A percentile compares a stretch with the other conserved stretches of the same genome.
These are phyloP conservation scores for Nannochloris sp. DNA, from an alignment of 139 green algal genomes.

Conservation along the genomic window DNA sequence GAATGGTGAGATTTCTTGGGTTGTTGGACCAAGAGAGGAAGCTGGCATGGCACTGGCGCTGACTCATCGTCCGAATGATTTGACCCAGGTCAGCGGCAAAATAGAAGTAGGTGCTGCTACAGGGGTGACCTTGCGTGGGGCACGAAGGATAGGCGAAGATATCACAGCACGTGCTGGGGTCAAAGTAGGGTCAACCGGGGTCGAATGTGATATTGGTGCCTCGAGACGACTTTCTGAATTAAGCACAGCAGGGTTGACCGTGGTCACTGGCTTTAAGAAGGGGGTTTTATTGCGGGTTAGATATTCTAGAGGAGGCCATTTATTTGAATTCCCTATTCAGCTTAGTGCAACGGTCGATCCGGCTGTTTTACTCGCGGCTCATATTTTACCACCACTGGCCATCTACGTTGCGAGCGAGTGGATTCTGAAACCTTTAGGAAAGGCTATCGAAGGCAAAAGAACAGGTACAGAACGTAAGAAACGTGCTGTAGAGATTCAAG, in stretches of 20 bases:
- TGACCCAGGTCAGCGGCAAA: not conserved
- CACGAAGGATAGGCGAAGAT: not conserved
- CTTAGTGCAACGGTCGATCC: conserved; percentile 10
- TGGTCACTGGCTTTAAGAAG: conserved; percentile 12
- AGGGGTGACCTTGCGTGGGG: conserved; percentile 3
- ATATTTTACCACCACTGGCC: conserved; percentile 26
- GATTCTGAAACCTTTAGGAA: conserved; percentile 28
- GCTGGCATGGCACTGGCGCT: not conserved
- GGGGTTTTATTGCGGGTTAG: conserved; percentile 33
- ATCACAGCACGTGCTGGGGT: not conserved
- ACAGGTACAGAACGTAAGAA: not conserved
- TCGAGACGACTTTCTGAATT: conserved; percentile 18
- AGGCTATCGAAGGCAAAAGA: not conserved
- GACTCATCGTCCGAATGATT: not conserved
- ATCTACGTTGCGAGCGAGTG: not conserved
- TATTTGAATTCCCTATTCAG: conserved; percentile 45
- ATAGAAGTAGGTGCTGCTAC: conserved; percentile 31
- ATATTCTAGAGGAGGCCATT: conserved; percentile 27
- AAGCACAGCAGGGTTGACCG: conserved; percentile 7
- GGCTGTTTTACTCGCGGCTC: conserved; percentile 13
- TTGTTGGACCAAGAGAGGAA: conserved; percentile 14
- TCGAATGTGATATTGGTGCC: conserved; percentile 36
- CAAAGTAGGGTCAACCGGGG: conserved; percentile 12
- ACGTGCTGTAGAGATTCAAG: conserved; percentile 2
- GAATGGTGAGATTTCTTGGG: conserved; percentile 25